Conservation (phyloP, 2,329 filamentous ascomycete genomes). For the Hortaea werneckii region DNA sequence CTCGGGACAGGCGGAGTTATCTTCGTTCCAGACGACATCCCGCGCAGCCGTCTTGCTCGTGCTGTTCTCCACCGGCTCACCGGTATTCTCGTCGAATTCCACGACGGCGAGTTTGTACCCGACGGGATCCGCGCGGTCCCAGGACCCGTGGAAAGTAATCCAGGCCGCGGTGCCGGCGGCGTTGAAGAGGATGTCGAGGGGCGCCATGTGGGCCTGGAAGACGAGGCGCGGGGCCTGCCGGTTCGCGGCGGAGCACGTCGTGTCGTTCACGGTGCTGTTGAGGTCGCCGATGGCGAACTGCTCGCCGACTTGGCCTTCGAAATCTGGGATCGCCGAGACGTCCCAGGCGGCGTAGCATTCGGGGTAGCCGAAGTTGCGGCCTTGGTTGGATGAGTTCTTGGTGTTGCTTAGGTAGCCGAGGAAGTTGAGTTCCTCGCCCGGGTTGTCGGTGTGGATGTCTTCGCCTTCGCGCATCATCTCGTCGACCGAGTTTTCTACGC, state of each 20-base stretch:
- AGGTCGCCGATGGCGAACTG: conserved; percentile 41
- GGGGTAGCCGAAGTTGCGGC: conserved; percentile 60
- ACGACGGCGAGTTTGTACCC: conserved; percentile 43
- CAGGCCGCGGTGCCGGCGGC: conserved; percentile 48
- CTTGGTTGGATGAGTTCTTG: conserved; percentile 27
- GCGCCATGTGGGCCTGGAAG: conserved; percentile 58
- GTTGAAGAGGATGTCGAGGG: conserved; percentile 61
- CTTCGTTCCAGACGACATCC: conserved; percentile 47
- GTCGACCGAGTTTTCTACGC: conserved; percentile 63
- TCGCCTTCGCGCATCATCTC: conserved; percentile 33
- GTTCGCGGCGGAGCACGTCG: conserved; percentile 30
- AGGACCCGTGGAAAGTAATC: conserved; percentile 63
- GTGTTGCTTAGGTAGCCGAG: conserved; percentile 53
- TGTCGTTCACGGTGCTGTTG: conserved; percentile 39
- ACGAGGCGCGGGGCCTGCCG: conserved; percentile 43
- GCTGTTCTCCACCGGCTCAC: conserved; percentile 33
- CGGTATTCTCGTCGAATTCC: conserved; percentile 31
- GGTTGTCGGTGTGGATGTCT: conserved; percentile 49
- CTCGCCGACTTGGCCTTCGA: conserved; percentile 33
- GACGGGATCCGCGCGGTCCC: conserved; percentile 40
- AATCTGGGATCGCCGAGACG: conserved; percentile 39
- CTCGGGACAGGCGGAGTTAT: conserved; percentile 43
- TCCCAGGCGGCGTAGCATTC: conserved; percentile 59
- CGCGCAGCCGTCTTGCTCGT: conserved; percentile 38
- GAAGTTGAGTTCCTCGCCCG: conserved; percentile 65